phyloP scores from a whole-genome alignment of 1,284 basidiomycete genomes.

The Volvariella volvacea region DNA sequence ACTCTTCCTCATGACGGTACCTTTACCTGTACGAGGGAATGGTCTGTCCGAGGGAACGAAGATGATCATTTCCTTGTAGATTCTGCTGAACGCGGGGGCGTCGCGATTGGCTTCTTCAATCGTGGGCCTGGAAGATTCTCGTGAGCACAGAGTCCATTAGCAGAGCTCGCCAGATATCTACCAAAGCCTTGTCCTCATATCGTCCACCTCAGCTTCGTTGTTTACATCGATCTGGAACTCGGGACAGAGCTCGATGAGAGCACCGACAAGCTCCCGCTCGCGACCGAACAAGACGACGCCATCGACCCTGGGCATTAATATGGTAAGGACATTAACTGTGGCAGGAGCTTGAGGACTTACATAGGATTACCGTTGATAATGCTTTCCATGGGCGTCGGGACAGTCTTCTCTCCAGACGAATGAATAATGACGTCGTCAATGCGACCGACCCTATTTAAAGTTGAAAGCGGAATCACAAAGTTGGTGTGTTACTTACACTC shows the following conservation, averaged over 20 bases:
- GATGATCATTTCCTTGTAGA: slow-evolving; percentile 37
- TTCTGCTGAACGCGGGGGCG: slow-evolving; percentile 30
- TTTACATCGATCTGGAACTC: neutral
- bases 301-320: slow-evolving; percentile 21
- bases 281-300: slow-evolving; percentile 34
- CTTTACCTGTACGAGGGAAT: slow-evolving; percentile 27
- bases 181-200: neutral
- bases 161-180: neutral
- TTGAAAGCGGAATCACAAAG: neutral
- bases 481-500: slow-evolving; percentile 23
- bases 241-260: slow-evolving; percentile 26
- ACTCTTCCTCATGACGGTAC: slow-evolving; percentile 29
- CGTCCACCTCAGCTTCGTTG: neutral
- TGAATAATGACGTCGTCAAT: slow-evolving; percentile 34
- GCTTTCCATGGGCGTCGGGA: slow-evolving; percentile 29
- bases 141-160: neutral
- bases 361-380: slow-evolving; percentile 20
- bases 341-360: slow-evolving; percentile 12
- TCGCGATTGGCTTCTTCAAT: slow-evolving; percentile 35
- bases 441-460: slow-evolving; percentile 19
- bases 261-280: slow-evolving; percentile 28
- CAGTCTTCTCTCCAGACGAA: slow-evolving; percentile 32
- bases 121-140: slow-evolving; percentile 11
- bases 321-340: too few species aligned
- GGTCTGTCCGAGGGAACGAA: slow-evolving; percentile 24